Conservation (phyloP, 1,284 basidiomycete species). For the Ustilago tritici region DNA sequence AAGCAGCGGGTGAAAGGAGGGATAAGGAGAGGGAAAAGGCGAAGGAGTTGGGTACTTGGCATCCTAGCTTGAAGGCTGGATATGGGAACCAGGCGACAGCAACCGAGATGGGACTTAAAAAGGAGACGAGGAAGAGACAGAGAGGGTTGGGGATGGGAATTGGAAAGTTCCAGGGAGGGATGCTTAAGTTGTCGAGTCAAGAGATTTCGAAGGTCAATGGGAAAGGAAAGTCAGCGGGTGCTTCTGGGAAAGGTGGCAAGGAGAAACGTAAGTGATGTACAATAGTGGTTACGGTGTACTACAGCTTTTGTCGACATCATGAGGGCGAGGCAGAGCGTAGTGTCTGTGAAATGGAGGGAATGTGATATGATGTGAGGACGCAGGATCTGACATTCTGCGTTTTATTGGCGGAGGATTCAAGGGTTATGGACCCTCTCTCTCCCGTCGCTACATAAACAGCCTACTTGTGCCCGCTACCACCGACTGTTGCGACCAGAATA, state of each 20-base stretch:
- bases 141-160: constrained; percentile 65
- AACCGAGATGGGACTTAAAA: constrained; percentile 53
- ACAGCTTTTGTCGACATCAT: background rate
- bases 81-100: constrained; percentile 51
- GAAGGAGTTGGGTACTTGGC: constrained; percentile 66
- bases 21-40: constrained; percentile 63
- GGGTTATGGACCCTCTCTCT: no score
- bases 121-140: constrained; percentile 50
- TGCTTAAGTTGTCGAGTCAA: constrained; percentile 51
- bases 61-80: constrained; percentile 55
- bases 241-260: constrained; percentile 25
- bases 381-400: background rate
- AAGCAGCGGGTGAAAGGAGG: constrained; percentile 57
- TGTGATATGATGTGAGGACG: background rate
- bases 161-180: constrained; percentile 63
- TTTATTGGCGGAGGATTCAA: background rate
- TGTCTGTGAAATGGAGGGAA: background rate
- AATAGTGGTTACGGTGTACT: background rate
- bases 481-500: background rate
- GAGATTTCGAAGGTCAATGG: constrained; percentile 61
- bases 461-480: no score
- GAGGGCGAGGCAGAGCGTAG: no score
- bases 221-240: constrained; percentile 16
- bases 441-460: no score
- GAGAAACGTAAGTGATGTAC: constrained; percentile 15